Evolutionary conservation across 345 rosid genomes (phyloP).

Genomic region (Tarenaya hassleriana): DNA sequence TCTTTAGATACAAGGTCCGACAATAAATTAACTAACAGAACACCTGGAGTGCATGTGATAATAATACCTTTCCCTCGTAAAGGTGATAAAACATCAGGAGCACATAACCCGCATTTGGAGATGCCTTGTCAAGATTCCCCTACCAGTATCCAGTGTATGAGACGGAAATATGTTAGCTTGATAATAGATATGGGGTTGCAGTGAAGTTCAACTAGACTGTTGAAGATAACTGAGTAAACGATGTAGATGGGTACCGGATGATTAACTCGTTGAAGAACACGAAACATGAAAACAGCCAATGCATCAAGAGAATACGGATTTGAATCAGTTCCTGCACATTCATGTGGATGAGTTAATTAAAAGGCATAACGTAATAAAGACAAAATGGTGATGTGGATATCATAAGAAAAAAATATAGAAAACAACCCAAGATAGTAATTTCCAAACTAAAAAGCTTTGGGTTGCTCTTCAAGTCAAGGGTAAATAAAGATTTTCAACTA

Average conservation of each 20-base stretch:
- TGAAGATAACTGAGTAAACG: conserved; percentile 4
- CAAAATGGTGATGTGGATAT: neutral
- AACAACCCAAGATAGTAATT: conserved; percentile 9
- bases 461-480: neutral
- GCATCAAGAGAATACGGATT: conserved; percentile 95
- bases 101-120: conserved; percentile 87
- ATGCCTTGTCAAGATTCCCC: conserved; percentile 94
- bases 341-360: neutral
- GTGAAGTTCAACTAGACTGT: conserved; percentile 14
- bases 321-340: conserved; percentile 61
- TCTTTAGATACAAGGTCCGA: conserved; percentile 7
- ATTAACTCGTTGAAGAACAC: conserved; percentile 84
- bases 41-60: conserved; percentile 10
- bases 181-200: neutral
- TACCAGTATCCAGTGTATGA: conserved; percentile 29
- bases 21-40: conserved; percentile 7
- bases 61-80: conserved; percentile 85
- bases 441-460: conserved; percentile 1
- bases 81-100: conserved; percentile 93
- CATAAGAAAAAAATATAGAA: conserved; percentile 4
- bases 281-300: conserved; percentile 75
- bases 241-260: conserved; percentile 59
- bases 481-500: neutral
- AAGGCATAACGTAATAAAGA: conserved; percentile 2
- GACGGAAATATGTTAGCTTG: conserved; percentile 17